Conservation (phyloP, 371 early-diverging fungal genomes). For the Mucor indicus region DNA sequence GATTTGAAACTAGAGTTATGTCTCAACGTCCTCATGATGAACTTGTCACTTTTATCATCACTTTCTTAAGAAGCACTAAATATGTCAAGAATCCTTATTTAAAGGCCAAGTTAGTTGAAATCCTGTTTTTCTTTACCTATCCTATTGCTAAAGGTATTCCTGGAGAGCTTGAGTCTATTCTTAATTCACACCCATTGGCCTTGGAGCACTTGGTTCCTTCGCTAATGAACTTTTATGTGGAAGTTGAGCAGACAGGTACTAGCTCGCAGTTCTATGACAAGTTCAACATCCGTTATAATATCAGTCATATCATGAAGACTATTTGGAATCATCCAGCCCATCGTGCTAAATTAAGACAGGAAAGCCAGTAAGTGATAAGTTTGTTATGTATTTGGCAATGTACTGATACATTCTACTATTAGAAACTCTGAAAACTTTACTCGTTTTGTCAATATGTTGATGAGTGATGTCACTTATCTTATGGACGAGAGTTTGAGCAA, state of each 20-base stretch:
- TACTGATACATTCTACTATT: background rate
- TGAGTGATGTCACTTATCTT: constrained; percentile 95
- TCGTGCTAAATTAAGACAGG: constrained; percentile 52
- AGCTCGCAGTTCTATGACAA: constrained; percentile 96
- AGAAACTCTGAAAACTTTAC: constrained; percentile 74
- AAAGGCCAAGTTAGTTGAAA: constrained; percentile 92
- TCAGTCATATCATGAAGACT: constrained; percentile 87
- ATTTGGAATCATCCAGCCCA: constrained; percentile 78
- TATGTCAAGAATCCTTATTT: constrained; percentile 93
- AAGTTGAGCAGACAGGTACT: constrained; percentile 93
- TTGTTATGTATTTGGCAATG: background rate
- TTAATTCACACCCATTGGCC: constrained; percentile 73
- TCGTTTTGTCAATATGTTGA: constrained; percentile 89
- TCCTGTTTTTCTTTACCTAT: constrained; percentile 74
- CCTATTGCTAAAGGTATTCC: constrained; percentile 43
- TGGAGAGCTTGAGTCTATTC: constrained; percentile 66
- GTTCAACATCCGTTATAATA: constrained; percentile 95
- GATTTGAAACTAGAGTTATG: constrained; percentile 62
- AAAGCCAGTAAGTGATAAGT: constrained; percentile 54
- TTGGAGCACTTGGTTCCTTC: constrained; percentile 73
- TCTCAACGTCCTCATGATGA: constrained; percentile 62
- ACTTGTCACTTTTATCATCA: constrained; percentile 76
- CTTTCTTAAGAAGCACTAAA: constrained; percentile 70
- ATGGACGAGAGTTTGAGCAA: constrained; percentile 91
- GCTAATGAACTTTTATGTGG: constrained; percentile 89